A percentile compares a stretch with the other conserved stretches of the same genome.
Evolutionary conservation across 768 basidiomycete species (phyloP).

Genomic region (Cystofilobasidium ferigula): DNA sequence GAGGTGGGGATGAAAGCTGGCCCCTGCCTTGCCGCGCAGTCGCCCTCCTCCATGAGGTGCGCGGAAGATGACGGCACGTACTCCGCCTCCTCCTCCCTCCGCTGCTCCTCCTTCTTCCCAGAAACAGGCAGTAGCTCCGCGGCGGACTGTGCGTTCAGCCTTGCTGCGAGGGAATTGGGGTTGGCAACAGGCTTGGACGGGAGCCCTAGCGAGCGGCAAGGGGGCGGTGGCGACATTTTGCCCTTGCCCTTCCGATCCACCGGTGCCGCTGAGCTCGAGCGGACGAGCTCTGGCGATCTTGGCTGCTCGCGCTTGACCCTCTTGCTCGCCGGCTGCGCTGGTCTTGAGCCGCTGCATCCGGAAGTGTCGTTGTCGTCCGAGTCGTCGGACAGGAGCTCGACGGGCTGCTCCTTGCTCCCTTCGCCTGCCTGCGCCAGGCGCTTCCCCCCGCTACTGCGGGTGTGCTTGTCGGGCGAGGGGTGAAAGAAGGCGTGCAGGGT

Average conservation of each 20-base stretch:
- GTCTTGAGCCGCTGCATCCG: no score
- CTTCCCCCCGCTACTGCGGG: background rate
- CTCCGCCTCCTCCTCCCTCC: background rate
- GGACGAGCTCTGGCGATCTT: no score
- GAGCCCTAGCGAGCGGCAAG: background rate
- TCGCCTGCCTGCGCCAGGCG: background rate
- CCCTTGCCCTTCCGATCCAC: background rate
- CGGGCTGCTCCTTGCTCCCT: background rate
- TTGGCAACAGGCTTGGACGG: background rate
- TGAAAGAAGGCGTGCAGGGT: background rate
- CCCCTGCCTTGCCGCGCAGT: no score
- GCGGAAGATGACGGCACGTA: background rate
- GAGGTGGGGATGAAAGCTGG: background rate
- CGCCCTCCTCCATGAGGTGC: no score
- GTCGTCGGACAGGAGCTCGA: conserved; percentile 2
- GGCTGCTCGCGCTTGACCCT: background rate
- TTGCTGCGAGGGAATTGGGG: background rate
- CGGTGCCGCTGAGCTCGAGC: no score
- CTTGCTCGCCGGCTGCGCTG: background rate
- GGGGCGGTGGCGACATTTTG: no score
- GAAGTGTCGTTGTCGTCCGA: no score
- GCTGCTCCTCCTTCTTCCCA: background rate
- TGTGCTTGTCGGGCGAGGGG: background rate
- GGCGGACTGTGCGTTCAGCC: background rate
- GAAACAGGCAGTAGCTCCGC: background rate